Conservation (phyloP, 352 stramenopile species). For the Pythium aristosporum region DNA sequence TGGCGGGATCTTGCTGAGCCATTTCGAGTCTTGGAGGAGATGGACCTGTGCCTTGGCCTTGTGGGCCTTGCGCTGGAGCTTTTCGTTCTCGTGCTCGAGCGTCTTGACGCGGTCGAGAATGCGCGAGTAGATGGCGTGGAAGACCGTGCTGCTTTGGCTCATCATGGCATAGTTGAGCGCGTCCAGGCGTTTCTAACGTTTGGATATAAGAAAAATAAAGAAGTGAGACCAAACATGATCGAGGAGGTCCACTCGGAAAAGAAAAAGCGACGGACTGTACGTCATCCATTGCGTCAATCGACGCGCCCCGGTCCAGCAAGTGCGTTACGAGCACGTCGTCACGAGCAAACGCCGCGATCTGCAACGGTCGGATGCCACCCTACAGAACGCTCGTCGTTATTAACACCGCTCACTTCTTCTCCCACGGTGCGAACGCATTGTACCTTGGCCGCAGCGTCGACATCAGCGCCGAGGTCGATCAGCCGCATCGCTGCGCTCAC, state of each 20-base stretch:
- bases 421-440: background rate
- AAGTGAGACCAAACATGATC: background rate
- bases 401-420: background rate
- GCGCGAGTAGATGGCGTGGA: constrained; percentile 24
- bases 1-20: constrained; percentile 27
- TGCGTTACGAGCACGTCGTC: constrained; percentile 26
- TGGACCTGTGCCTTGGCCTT: constrained; percentile 24
- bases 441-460: constrained; percentile 23
- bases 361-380: constrained; percentile 19
- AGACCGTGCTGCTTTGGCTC: constrained; percentile 24
- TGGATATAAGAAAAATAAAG: background rate
- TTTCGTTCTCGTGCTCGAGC: constrained; percentile 25
- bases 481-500: constrained; percentile 24
- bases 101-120: constrained; percentile 25
- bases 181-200: constrained; percentile 21
- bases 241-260: background rate
- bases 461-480: constrained; percentile 22
- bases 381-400: background rate
- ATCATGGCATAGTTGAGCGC: constrained; percentile 27
- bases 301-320: constrained; percentile 24
- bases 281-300: constrained; percentile 24
- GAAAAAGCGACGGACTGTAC: constrained; percentile 22
- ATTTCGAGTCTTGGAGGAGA: constrained; percentile 24
- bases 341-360: constrained; percentile 20
- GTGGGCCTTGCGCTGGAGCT: constrained; percentile 24